Evolutionary conservation across 305 asterid species (phyloP).

Genomic region (Fraxinus sp.): DNA sequence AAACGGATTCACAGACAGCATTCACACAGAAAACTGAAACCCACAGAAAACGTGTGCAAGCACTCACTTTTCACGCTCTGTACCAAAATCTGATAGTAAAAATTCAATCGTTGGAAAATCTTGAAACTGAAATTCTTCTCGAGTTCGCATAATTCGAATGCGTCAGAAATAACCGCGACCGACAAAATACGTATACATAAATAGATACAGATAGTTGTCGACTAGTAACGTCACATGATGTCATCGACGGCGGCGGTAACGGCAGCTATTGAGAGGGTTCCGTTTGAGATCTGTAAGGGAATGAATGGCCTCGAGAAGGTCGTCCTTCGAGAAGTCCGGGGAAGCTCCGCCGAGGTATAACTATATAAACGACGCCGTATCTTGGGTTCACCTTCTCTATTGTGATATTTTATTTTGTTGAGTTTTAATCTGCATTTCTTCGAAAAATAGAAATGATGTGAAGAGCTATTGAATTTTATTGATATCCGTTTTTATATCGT

Average conservation of each 20-base stretch:
- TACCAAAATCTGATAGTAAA: neutral
- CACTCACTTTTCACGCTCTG: neutral
- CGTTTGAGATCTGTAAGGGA: constrained; percentile 65
- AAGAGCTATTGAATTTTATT: constrained; percentile 21
- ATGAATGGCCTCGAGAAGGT: constrained; percentile 86
- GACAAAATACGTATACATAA: neutral
- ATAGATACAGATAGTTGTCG: constrained; percentile 7
- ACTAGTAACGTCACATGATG: constrained; percentile 38
- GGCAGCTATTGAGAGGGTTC: constrained; percentile 37
- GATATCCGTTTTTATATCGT: constrained; percentile 32
- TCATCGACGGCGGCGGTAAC: constrained; percentile 35
- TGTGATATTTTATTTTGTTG: neutral
- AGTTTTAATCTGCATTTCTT: neutral
- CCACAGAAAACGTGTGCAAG: neutral
- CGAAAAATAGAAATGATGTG: constrained; percentile 1
- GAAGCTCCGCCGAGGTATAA: constrained; percentile 84
- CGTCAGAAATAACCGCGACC: neutral
- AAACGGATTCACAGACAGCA: neutral
- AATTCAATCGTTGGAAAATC: neutral
- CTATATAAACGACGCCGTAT: neutral
- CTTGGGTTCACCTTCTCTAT: constrained; percentile 15
- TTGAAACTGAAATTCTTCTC: neutral
- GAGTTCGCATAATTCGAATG: neutral
- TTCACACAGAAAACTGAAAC: neutral
- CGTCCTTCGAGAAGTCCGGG: constrained; percentile 78